Base-by-base conservation (phyloP, 495 filamentous ascomycete genomes). In the Cryomyces minteri region DNA sequence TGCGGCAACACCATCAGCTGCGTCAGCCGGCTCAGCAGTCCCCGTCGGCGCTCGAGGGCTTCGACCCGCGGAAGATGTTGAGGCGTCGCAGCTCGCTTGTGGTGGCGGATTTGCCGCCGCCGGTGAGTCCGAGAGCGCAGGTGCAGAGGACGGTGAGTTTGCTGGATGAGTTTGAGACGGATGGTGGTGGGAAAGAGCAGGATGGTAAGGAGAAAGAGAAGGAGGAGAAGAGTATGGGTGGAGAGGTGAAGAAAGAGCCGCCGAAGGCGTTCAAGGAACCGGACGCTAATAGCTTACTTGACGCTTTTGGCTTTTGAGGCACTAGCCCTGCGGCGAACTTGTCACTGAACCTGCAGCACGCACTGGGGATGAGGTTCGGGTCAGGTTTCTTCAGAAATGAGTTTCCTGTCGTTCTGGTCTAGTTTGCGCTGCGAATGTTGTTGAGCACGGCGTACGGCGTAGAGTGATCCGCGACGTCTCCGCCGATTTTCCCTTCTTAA, bases 241-340 rank as follows among this genome's bases (percentile, higher is more conserved):
- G 40, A 43, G 50, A 50, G 41, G 48, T 56, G 54, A 54, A 58
- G 51, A 77, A 82, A 56, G 72, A 76, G 36, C 76, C 80, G 25
- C 76, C 80, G n/a, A 84, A 76, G 39, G 75, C 79, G 50, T 94
- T 95, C 60, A 72, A 88, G 62, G 88, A 96, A 62, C 88, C 88
- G 12, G 84, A 92, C 68, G 70, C 81, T 39, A 59, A 54, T 47
- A 92, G 77, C 64, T 83, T 63, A 51, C 47, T 63, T 38, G 64
- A 66, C 45, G 48, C 52, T 44, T 66, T 66, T 57, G 62, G 61
- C 14, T 64, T 66, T 44, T 66, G 53, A 54, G 42, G 39, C 32
- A 38, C 9, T 29, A 1, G 34, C 12, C 1, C 34, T 25, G 18
- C 18, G 18, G 18, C 18, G n/a, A n/a, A n/a, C n/a, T 2, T 25